Evolutionary conservation across 2,329 filamentous ascomycete species (phyloP).

Genomic region (Periglandula ipomoeae): DNA sequence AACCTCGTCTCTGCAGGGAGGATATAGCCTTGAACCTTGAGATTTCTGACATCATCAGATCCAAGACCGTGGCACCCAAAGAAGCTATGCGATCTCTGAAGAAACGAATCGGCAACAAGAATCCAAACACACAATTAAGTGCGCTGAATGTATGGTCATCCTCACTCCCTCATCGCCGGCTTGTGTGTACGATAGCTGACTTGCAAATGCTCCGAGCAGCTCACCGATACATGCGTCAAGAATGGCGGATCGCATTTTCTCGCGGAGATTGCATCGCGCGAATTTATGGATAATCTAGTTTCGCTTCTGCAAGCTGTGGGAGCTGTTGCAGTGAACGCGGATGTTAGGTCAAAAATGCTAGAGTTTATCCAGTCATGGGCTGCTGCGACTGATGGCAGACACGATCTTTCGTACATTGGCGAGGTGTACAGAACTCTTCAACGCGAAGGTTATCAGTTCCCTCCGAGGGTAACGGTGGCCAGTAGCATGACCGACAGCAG

Average conservation of each 20-base stretch:
- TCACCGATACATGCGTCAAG: constrained; percentile 97
- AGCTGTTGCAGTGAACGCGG: constrained; percentile 63
- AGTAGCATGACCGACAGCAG: constrained; percentile 97
- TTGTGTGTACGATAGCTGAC: background rate
- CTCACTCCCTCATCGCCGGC: background rate
- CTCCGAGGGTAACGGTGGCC: constrained; percentile 76
- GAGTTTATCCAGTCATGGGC: constrained; percentile 94
- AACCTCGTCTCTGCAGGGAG: constrained; percentile 47
- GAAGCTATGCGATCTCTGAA: constrained; percentile 97
- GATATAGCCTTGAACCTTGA: constrained; percentile 96
- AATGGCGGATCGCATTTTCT: constrained; percentile 96
- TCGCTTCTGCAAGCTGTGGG: constrained; percentile 80
- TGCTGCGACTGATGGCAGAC: constrained; percentile 73
- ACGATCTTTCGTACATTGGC: constrained; percentile 75
- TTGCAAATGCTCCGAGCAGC: constrained; percentile 35
- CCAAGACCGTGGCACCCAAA: constrained; percentile 93
- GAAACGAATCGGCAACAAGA: constrained; percentile 90
- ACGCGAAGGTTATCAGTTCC: constrained; percentile 79
- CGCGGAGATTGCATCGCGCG: constrained; percentile 85
- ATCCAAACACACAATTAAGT: constrained; percentile 92
- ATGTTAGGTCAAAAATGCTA: constrained; percentile 83
- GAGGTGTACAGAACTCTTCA: constrained; percentile 80
- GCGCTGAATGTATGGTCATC: constrained; percentile 65
- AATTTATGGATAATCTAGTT: constrained; percentile 96
- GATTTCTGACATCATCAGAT: constrained; percentile 94